Percentiles rank a stretch among this genome's conserved stretches.
Conservation (phyloP, 2,329 filamentous ascomycete species). For the Phaeosphaeriaceae sp. region DNA sequence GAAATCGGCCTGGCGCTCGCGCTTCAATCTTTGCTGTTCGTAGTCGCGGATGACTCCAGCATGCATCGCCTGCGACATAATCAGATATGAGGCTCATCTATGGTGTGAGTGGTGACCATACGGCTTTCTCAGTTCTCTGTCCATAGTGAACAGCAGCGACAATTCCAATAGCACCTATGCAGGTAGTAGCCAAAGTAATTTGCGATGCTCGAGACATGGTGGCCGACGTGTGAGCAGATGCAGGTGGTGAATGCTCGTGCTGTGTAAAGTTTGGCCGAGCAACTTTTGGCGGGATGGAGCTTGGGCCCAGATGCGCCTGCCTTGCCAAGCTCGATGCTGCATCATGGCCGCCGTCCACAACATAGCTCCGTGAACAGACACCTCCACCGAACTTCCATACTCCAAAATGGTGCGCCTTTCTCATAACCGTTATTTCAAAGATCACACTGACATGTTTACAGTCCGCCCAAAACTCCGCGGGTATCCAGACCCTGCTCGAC, state of each 20-base stretch:
- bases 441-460: conserved; percentile 53
- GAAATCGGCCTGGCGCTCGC: conserved; percentile 91
- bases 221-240: conserved; percentile 4
- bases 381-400: conserved; percentile 14
- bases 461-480: conserved; percentile 98
- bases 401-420: conserved; percentile 35
- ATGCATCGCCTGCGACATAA: conserved; percentile 80
- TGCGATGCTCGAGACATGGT: conserved; percentile 91
- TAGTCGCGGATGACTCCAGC: conserved; percentile 92
- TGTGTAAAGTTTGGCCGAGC: conserved; percentile 12
- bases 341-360: conserved; percentile 31
- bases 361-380: conserved; percentile 27
- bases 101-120: conserved; percentile 14
- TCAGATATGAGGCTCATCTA: conserved; percentile 14
- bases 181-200: conserved; percentile 80
- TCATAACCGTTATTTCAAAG: background rate
- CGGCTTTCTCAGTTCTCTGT: conserved; percentile 82
- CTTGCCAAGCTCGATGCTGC: conserved; percentile 34
- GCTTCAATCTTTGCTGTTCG: conserved; percentile 89
- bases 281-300: conserved; percentile 34
- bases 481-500: conserved; percentile 98
- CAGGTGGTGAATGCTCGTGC: conserved; percentile 4
- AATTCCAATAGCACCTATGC: conserved; percentile 76
- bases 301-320: conserved; percentile 34
- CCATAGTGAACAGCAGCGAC: conserved; percentile 89